These are phyloP conservation scores for Nitzschia sp. DNA, from an alignment of 108 stramenopile genomes.

Conservation along the genomic window DNA sequence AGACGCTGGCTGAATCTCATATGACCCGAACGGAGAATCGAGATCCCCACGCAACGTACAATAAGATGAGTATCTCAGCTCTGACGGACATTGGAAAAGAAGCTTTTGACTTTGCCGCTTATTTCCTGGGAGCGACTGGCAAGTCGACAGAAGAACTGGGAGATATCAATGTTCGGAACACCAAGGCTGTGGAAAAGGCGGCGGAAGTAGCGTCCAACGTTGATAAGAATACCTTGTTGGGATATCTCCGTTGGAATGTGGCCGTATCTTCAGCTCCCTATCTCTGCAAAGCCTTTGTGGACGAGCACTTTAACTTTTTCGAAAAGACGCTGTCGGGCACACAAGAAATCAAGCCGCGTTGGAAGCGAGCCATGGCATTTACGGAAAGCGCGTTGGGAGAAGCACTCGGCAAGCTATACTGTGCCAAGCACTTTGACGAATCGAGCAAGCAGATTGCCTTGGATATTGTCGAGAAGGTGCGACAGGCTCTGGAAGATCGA, in stretches of 20 bases:
- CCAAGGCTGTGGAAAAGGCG: constrained; percentile 49
- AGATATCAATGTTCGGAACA: constrained; percentile 70
- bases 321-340: constrained; percentile 67
- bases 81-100: constrained; percentile 26
- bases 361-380: constrained; percentile 82
- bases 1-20: constrained; percentile 57
- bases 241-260: constrained; percentile 61
- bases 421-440: constrained; percentile 73
- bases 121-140: constrained; percentile 50
- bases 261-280: constrained; percentile 58
- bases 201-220: constrained; percentile 43
- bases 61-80: constrained; percentile 60
- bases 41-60: constrained; percentile 75
- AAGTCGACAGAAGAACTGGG: constrained; percentile 55
- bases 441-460: constrained; percentile 58
- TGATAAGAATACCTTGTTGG: constrained; percentile 35
- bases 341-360: constrained; percentile 72
- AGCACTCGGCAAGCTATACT: constrained; percentile 80
- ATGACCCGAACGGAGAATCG: constrained; percentile 84
- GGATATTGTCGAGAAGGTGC: constrained; percentile 77
- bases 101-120: constrained; percentile 54
- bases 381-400: constrained; percentile 76
- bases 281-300: constrained; percentile 56
- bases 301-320: constrained; percentile 73
- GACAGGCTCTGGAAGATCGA: constrained; percentile 72